These are phyloP conservation scores for Solanum chmielewskii DNA, from an alignment of 257 asterid genomes.

Conservation along the genomic window DNA sequence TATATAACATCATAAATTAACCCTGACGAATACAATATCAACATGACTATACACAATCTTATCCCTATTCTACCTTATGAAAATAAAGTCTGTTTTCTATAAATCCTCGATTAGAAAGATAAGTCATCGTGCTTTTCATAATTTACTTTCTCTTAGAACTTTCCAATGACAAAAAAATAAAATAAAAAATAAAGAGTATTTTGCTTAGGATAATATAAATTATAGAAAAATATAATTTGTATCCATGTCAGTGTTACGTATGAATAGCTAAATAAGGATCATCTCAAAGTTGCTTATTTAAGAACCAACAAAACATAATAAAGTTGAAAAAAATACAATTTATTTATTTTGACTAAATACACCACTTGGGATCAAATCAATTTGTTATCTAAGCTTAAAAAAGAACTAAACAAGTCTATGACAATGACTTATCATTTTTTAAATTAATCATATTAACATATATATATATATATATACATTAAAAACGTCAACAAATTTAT, in stretches of 20 bases:
- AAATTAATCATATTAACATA: neutral
- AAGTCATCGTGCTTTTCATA: neutral
- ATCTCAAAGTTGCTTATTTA: neutral
- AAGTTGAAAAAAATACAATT: neutral
- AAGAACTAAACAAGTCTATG: neutral
- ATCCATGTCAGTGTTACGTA: neutral
- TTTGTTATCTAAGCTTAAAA: neutral
- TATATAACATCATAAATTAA: neutral
- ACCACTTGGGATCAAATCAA: neutral
- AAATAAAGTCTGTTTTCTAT: neutral
- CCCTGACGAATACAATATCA: no score
- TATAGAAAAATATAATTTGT: neutral
- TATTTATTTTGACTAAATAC: neutral
- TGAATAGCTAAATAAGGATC: neutral
- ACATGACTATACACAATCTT: neutral
- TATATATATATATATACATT: neutral
- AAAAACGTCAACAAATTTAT: neutral
- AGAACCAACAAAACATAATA: neutral
- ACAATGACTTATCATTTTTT: neutral
- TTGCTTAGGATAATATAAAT: neutral
- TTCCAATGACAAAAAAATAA: neutral
- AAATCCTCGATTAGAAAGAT: neutral
- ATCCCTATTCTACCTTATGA: neutral
- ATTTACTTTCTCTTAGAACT: neutral
- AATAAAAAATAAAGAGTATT: neutral